phyloP scores from a whole-genome alignment of 73 alveolate species.

The Tetrahymena thermophila region DNA sequence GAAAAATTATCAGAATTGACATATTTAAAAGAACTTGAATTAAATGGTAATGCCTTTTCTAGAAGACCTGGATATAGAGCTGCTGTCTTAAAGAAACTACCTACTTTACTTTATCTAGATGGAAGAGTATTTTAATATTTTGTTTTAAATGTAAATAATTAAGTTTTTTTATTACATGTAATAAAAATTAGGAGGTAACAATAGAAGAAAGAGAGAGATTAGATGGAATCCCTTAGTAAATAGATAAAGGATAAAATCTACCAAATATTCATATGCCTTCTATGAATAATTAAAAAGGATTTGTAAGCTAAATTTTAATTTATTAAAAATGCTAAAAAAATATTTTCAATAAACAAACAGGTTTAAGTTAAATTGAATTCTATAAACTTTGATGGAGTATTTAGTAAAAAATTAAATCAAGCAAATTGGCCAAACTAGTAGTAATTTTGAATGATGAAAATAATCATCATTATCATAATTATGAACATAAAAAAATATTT shows the following conservation, averaged over 20 bases:
- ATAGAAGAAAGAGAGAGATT: constrained; percentile 61
- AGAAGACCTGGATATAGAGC: constrained; percentile 70
- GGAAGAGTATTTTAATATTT: background rate
- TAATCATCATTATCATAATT: background rate
- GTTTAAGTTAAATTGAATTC: constrained; percentile 35
- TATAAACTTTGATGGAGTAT: constrained; percentile 34
- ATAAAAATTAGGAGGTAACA: constrained; percentile 7
- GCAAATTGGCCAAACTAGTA: background rate
- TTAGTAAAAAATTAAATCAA: constrained; percentile 5
- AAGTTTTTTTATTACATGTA: background rate
- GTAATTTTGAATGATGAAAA: background rate
- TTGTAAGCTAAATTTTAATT: background rate
- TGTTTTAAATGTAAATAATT: background rate
- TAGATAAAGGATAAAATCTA: constrained; percentile 25
- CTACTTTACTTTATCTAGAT: constrained; percentile 56
- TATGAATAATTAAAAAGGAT: constrained; percentile 11
- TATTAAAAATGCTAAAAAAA: background rate
- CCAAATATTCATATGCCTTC: constrained; percentile 25
- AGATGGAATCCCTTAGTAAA: constrained; percentile 30
- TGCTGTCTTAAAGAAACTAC: constrained; percentile 58
- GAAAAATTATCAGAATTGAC: constrained; percentile 57
- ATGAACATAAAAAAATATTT: background rate
- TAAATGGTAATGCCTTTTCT: constrained; percentile 58
- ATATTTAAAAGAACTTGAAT: constrained; percentile 52
- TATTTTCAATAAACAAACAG: background rate